Percentiles rank a stretch among this genome's conserved stretches.
These are phyloP conservation scores for Gillenia trifoliata DNA, from an alignment of 306 rosid species.

Conservation along the genomic window DNA sequence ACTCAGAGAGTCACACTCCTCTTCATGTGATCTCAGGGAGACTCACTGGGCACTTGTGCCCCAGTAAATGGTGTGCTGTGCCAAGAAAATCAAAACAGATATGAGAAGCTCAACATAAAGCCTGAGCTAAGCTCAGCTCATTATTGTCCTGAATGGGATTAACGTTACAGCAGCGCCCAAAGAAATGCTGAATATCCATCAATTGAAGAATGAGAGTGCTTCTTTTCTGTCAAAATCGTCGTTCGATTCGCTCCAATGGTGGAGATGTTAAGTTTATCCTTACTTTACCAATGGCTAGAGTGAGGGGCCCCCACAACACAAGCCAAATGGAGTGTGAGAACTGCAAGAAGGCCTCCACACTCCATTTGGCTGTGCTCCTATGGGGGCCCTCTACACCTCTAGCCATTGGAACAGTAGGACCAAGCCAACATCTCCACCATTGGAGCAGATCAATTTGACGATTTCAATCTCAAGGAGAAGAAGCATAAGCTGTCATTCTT, in stretches of 20 bases:
- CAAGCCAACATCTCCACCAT: constrained; percentile 85
- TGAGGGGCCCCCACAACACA: constrained; percentile 77
- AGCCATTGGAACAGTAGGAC: constrained; percentile 86
- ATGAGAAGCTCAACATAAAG: no score
- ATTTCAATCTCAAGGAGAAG: constrained; percentile 70
- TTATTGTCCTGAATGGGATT: no score
- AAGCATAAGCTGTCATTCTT: constrained; percentile 72
- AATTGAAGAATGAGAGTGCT: constrained; percentile 80
- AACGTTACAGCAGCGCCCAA: no score
- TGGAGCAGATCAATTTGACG: constrained; percentile 95
- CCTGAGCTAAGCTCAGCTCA: no score
- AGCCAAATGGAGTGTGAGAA: constrained; percentile 50
- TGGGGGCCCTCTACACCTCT: constrained; percentile 70
- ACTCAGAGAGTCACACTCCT: no score
- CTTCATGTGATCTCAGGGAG: no score
- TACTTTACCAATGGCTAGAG: constrained; percentile 78
- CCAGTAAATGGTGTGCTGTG: no score
- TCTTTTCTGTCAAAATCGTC: constrained; percentile 81
- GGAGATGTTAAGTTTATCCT: constrained; percentile 95
- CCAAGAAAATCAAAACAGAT: no score
- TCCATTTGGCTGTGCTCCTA: constrained; percentile 73
- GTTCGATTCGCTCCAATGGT: constrained; percentile 94
- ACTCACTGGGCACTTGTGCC: no score
- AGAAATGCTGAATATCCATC: constrained; percentile 97
- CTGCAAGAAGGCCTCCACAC: constrained; percentile 64